phyloP scores from a whole-genome alignment of 805 yeast genomes.

The Ogataea saltuana region DNA sequence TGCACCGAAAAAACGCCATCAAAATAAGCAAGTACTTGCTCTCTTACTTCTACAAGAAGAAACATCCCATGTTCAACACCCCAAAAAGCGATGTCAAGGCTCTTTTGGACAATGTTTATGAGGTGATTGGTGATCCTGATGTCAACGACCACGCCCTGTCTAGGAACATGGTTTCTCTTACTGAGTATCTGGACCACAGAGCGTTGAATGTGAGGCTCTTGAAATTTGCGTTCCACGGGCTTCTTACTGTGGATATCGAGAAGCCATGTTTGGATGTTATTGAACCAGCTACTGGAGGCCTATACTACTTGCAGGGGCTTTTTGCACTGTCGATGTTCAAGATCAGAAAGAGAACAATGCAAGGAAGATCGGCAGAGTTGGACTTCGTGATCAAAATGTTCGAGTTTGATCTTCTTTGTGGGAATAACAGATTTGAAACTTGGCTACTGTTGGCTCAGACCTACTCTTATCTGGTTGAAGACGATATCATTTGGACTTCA shows the following conservation, averaged over 20 bases:
- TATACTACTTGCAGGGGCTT: slow-evolving; percentile 70
- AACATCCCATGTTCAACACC: slow-evolving; percentile 57
- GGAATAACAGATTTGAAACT: slow-evolving; percentile 70
- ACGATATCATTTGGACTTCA: slow-evolving; percentile 89
- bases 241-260: slow-evolving; percentile 30
- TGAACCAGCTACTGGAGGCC: slow-evolving; percentile 49
- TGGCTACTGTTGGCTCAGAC: slow-evolving; percentile 87
- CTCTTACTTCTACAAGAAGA: slow-evolving; percentile 53
- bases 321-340: slow-evolving; percentile 68
- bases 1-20: slow-evolving; percentile 41
- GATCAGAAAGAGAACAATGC: slow-evolving; percentile 71
- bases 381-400: slow-evolving; percentile 70
- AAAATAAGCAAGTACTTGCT: slow-evolving; percentile 46
- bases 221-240: slow-evolving; percentile 54
- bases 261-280: slow-evolving; percentile 36
- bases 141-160: slow-evolving; percentile 42
- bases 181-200: slow-evolving; percentile 47
- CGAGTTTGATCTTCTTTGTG: slow-evolving; percentile 64
- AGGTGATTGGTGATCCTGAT: slow-evolving; percentile 69
- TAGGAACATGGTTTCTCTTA: slow-evolving; percentile 47
- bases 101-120: slow-evolving; percentile 69
- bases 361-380: slow-evolving; percentile 78
- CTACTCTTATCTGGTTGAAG: slow-evolving; percentile 77
- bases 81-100: slow-evolving; percentile 72
- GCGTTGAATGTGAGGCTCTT: slow-evolving; percentile 46